Base-by-base conservation (phyloP, 2,329 filamentous ascomycete genomes). In the Beauveria medogensis region DNA sequence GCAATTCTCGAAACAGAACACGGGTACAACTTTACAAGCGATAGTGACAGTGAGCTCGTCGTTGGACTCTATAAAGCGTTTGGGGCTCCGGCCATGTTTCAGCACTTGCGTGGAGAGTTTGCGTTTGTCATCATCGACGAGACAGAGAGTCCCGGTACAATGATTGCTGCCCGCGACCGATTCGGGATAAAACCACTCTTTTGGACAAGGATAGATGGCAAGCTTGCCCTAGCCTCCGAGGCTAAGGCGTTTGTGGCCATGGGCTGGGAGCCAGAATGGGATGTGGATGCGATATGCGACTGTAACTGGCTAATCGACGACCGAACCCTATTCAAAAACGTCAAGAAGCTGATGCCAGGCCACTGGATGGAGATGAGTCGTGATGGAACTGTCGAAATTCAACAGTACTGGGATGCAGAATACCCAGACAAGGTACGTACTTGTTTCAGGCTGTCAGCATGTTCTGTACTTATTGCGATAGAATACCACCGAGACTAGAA, bases 151-250 rank as follows among this genome's bases (percentile, higher is more conserved):
- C 28, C 28, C 8, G 28, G 37, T 2, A 22, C 20, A 16, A 70
- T 83, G 46, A 68, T 84, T 43, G 80, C 77, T 0, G 80, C 73
- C 1, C 69, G 81, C 22, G 82, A 85, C 66, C 75, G 82, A 0
- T 84, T 78, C 66, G 82, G 82, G 3, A 80, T 85, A 65, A 85
- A 85, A 67, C 81, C 82, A 3, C 71, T 85, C 20, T 79, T 81
- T 61, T 84, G 77, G 70, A 82, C 80, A 0, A 62, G 75, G 1
- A 64, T 73, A 1, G 68, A 69, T 5, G 72, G 70, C 6, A 69
- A 71, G 60, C 60, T 85, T 5, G 67, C 83, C 12, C 67, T 84
- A 0, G 79, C 80, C 6, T 72, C 80, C 0, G 82, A 85, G 66
- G 76, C 77, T 61, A 85, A 85, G 66, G 80, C 78, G 0, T 81